A percentile compares a stretch with the other conserved stretches of the same genome.
Evolutionary conservation across 345 rosid species (phyloP).

Genomic region (Dipteronia dyeriana): DNA sequence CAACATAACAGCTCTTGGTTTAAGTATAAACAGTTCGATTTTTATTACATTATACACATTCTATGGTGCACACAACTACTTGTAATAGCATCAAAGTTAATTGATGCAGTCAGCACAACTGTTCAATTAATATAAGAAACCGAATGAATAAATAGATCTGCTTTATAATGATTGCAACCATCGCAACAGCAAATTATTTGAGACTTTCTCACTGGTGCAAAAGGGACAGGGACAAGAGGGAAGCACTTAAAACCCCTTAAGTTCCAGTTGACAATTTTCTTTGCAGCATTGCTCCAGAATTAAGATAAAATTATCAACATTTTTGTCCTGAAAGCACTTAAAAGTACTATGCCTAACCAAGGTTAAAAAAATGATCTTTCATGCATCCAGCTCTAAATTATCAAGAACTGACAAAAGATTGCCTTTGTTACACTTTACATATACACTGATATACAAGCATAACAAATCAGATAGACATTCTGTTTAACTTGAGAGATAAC

Average conservation of each 20-base stretch:
- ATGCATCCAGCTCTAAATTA: not conserved
- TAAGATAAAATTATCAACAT: not conserved
- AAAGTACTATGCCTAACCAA: not conserved
- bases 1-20: not conserved
- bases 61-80: not conserved
- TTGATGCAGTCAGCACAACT: not conserved
- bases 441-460: not conserved
- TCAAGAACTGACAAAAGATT: not conserved
- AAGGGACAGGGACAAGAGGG: not conserved
- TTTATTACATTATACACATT: not conserved
- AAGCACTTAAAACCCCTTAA: not conserved
- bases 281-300: not conserved
- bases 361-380: not conserved
- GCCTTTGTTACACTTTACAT: not conserved
- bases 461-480: constrained; percentile 8
- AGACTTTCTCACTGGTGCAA: not conserved
- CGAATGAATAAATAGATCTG: not conserved
- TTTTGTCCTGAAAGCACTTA: not conserved
- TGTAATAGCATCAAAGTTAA: not conserved
- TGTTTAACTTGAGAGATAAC: constrained; percentile 13
- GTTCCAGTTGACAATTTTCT: not conserved
- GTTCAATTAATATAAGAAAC: not conserved
- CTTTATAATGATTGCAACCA: not conserved
- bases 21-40: not conserved
- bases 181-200: constrained; percentile 2